Evolutionary conservation across 805 yeast genomes (phyloP).

Genomic region (Priceomyces fermenticarens): DNA sequence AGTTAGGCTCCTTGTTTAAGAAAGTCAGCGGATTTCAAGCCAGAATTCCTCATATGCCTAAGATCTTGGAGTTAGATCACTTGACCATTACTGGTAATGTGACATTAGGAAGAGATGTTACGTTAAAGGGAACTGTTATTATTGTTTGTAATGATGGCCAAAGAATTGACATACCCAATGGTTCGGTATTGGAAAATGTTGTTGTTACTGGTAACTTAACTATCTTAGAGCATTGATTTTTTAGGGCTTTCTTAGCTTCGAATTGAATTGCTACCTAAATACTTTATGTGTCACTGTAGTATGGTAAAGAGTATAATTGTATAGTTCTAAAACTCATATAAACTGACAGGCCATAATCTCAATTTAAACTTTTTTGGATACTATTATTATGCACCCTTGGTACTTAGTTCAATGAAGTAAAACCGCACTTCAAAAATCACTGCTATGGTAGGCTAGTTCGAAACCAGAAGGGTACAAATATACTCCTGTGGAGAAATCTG

Average conservation of each 20-base stretch:
- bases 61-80: slow-evolving; percentile 93
- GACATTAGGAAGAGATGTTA: slow-evolving; percentile 81
- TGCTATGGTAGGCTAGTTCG: no score
- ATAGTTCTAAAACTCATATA: no score
- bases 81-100: slow-evolving; percentile 97
- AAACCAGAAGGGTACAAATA: no score
- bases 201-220: slow-evolving; percentile 96
- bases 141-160: slow-evolving; percentile 97
- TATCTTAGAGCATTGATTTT: slow-evolving; percentile 75
- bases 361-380: no score
- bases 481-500: no score
- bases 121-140: slow-evolving; percentile 94
- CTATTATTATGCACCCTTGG: no score
- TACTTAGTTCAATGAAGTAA: no score
- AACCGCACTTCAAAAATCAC: no score
- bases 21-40: slow-evolving; percentile 88
- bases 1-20: slow-evolving; percentile 94
- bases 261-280: no score
- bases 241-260: background rate
- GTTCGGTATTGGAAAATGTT: slow-evolving; percentile 90
- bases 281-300: no score
- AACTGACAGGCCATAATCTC: no score
- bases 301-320: no score
- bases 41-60: slow-evolving; percentile 94
- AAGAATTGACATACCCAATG: slow-evolving; percentile 96